Percentiles rank a stretch among this genome's conserved stretches.
Conservation (phyloP, 1,284 basidiomycete genomes). For the Puccinia horiana region DNA sequence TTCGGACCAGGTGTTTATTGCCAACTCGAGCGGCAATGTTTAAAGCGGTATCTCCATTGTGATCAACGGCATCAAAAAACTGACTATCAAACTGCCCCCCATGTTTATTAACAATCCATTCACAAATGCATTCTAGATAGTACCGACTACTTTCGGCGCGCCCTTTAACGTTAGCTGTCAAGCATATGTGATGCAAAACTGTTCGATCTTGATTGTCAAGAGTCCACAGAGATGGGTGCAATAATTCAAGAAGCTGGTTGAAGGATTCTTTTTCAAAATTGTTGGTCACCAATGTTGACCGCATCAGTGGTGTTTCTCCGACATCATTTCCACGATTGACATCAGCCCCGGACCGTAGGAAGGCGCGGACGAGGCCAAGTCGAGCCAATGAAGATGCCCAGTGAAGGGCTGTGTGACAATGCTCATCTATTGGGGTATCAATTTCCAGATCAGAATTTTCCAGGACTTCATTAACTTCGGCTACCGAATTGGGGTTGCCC, state of each 20-base stretch:
- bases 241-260: slow-evolving; percentile 66
- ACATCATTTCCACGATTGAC: slow-evolving; percentile 84
- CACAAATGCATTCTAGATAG: slow-evolving; percentile 86
- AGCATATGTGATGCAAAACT: slow-evolving; percentile 90
- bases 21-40: slow-evolving; percentile 94
- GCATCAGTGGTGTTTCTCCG: slow-evolving; percentile 91
- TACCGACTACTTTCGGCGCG: slow-evolving; percentile 80
- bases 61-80: slow-evolving; percentile 87
- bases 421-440: slow-evolving; percentile 84
- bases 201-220: slow-evolving; percentile 85
- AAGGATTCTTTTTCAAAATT: slow-evolving; percentile 77
- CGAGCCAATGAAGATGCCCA: slow-evolving; percentile 85
- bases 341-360: slow-evolving; percentile 73
- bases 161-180: slow-evolving; percentile 85
- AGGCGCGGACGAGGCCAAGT: slow-evolving; percentile 66
- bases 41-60: slow-evolving; percentile 92
- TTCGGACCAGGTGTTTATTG: slow-evolving; percentile 80
- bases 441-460: slow-evolving; percentile 64
- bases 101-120: slow-evolving; percentile 68
- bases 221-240: slow-evolving; percentile 77
- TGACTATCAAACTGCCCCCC: slow-evolving; percentile 67
- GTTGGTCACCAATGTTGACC: slow-evolving; percentile 85
- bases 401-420: slow-evolving; percentile 91
- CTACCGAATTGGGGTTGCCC: slow-evolving; percentile 6
- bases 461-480: slow-evolving; percentile 25